Evolutionary conservation across 2,329 filamentous ascomycete species (phyloP), one percentile per base, ranked within the genome.

Genomic region (Bretziella fagacearum): DNA sequence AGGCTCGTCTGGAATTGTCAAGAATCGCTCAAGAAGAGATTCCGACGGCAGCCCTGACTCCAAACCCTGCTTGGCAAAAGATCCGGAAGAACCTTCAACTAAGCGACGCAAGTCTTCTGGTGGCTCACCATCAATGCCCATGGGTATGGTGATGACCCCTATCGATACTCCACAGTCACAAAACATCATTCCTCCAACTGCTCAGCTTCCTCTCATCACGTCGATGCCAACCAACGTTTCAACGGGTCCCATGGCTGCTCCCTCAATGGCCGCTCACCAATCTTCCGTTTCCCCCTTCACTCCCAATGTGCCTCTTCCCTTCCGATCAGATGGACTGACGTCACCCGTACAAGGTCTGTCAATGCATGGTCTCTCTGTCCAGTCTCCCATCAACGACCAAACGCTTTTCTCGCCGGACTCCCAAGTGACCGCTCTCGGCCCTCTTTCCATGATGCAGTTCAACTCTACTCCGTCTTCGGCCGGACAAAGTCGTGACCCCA

Each of bases 111-210:
- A 93, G 61, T 77, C 80, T 4, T 48, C 49, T 37, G 26, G 40
- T 22, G 86, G 79, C 58, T 71, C 71, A 33, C 73, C 74, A 27
- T 84, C 84, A 59, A 65, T 93, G 11, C 82, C 84, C 0, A 77
- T 73, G 15, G 78, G 74, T 13, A 63, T 93, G 54, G 73, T 79
- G 6, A 93, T 94, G 86, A 93, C 86, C 2, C 77, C 77, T 47
- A 67, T 91, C 29, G 82, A 91, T 54, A 78, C 74, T 2, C 65
- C 61, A 42, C 46, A 51, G 15, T 20, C 58, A 54, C 62, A 61
- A 11, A 57, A 52, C 65, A 60, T 52, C 62, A 53, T 57, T 60
- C 56, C 11, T 56, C 55, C 44, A 50, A 61, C 33, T 33, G 30
- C 32, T 23, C 44, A 33, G 10, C 22, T 29, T 2, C 37, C 32